Base-by-base conservation (phyloP, 2,329 filamentous ascomycete genomes). In the Penicillium sp. region DNA sequence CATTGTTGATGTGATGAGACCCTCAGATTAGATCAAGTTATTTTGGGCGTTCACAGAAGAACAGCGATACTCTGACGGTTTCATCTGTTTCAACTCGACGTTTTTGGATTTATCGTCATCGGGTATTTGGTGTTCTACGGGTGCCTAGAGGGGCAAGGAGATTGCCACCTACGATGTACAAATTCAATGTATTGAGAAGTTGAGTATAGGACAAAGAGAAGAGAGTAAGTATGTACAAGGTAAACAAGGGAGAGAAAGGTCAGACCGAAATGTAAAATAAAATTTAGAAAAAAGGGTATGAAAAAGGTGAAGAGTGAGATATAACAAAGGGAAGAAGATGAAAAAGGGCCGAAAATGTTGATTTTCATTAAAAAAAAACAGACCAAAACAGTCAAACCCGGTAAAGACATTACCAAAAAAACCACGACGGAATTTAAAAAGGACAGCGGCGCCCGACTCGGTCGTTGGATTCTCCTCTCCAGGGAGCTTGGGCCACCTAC, bases 1-100 rank as follows among this genome's bases (percentile, higher is more conserved):
- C 18, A 52, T 51, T 51, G 32, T 50, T 15, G 3, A 34, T 27
- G 16, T 31, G 39, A 50, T 29, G 47, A 35, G 10, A 50, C 64
- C 65, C 63, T 83, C 81, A 81, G 81, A 83, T 83, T 83, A 83
- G 81, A 84, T 83, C 81, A 84, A 84, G 81, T 82, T 73, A 78
- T 78, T 72, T 50, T 74, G 55, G 58, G 49, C 50, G 62, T 65
- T 79, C 76, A 63, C 79, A 80, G 82, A 62, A 57, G 44, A 47
- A 51, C 58, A 45, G 62, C 61, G 56, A 63, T 59, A 62, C 60
- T 23, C 62, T 58, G 57, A 45, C 57, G 69, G 69, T 68, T 62
- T 72, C 65, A 63, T 67, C 70, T 57, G 54, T 25, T 48, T 29
- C 51, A 29, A 54, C 51, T 54, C 51, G 23, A 49, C 51, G 46